Evolutionary conservation across 495 filamentous ascomycete genomes (phyloP), one percentile per base, ranked within the genome.

Genomic region (Tuber indicum): DNA sequence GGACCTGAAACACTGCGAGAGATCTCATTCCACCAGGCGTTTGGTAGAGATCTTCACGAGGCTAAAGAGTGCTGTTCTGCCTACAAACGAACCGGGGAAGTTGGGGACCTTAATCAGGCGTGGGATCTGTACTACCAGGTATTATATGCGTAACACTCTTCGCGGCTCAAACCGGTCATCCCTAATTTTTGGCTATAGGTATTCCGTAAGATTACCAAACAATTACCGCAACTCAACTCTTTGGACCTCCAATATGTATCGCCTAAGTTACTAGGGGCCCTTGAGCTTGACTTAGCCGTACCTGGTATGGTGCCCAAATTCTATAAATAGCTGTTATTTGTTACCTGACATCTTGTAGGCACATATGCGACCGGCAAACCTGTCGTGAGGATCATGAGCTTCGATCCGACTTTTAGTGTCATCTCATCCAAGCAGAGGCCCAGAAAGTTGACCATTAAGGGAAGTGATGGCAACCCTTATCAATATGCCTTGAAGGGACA

Each of bases 121-220:
- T 99, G 96, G 96, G 96, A 99, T 85, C 88, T 99, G 9, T 99
- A 99, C 84, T 98, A 99, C 83, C 94, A 96, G 49, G 96, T 74
- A 74, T 26, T 19, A 17, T 16, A 1, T 23, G 46, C 58, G 47
- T 19, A 91, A 10, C 41, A 36, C n/a, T 32, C 9, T 36, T 17
- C 7, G 26, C 39, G 10, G 14, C 26, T 39, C 16, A 26, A 62
- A 39, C 9, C 16, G 45, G 19, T 39, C 9, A 69, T 39, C 9
- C 58, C n/a, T n/a, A 62, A 10, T 70, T 80, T 32, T 41, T 80
- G 46, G 36, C 16, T 62, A 39, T 70, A 80, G 78, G 78, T 91
- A 0, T 98, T 99, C 91, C 91, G 93, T 49, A 93, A 96, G 80
- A 98, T 99, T 84, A 92, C 91, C n/a, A 88, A 94, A 72, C 96